Evolutionary conservation across 2,329 filamentous ascomycete species (phyloP).

Genomic region (Diaporthe sp.): DNA sequence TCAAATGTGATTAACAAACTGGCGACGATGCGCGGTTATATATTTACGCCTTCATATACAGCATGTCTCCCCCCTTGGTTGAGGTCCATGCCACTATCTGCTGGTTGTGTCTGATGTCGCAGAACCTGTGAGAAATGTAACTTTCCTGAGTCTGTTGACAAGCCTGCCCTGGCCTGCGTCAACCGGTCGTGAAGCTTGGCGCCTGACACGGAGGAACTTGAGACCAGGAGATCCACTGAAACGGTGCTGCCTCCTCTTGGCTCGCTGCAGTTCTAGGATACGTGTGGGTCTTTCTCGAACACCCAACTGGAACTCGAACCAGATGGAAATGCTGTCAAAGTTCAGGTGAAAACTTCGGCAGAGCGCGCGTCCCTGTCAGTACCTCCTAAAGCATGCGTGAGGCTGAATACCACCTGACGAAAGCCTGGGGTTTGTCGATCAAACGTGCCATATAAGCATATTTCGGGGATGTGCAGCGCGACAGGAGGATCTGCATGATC

Average conservation of each 20-base stretch:
- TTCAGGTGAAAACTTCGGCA: neutral
- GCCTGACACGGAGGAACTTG: neutral
- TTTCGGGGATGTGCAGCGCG: neutral
- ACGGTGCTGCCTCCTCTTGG: neutral
- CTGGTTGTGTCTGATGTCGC: neutral
- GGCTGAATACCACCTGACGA: neutral
- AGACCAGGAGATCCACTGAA: conserved; percentile 5
- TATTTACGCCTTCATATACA: neutral
- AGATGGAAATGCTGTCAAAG: neutral
- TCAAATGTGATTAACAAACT: neutral
- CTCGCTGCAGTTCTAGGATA: neutral
- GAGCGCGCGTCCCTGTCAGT: neutral
- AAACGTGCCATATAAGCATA: neutral
- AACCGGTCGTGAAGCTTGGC: neutral
- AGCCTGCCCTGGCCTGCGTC: neutral
- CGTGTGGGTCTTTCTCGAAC: neutral
- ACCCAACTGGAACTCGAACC: neutral
- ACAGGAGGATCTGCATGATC: neutral
- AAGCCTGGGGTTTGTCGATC: neutral
- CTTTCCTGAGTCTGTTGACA: neutral
- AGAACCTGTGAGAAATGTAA: neutral
- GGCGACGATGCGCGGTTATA: neutral
- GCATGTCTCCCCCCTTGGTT: neutral
- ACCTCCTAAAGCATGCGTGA: neutral
- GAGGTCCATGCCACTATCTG: neutral